Base-by-base conservation (phyloP, 106 monocot genomes). In the Dioscorea alata region DNA sequence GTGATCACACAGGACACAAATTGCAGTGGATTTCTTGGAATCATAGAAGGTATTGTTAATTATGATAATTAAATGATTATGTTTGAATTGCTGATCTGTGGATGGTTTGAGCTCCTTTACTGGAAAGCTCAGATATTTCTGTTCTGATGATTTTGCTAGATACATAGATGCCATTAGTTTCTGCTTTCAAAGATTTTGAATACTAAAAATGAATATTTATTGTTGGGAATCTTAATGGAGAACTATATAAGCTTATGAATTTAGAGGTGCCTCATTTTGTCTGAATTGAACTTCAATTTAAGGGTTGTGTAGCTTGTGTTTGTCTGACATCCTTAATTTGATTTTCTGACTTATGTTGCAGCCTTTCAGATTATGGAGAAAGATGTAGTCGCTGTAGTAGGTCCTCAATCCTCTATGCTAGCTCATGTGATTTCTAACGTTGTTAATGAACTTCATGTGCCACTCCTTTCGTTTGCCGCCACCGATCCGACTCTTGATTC, bases 401-500 rank as follows among this genome's bases (percentile, higher is more conserved):
- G 83, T 32, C 83, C 83, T 17, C 78, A 78, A 48, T 83, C 83
- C 8, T 83, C 83, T 59, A 74, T 60, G 0, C 75, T 71, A 24
- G 74, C 78, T 13, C 83, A 83, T 59, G 71, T 78, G 23, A 64
- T 83, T 23, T 83, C 83, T 32, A 60, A 74, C 58, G 67, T 79
- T 52, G 71, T 71, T 63, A 75, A 57, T 49, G 71, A 83, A 50
- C 78, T 83, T 21, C 78, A 79, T 49, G 71, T 83, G 2, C 78
- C 83, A 49, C 70, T 83, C 49, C 17, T 83, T 16, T 78, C 83
- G 20, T 77, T 82, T 57, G 77, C 74, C 12, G 82, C 82, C 5
- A 83, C 83, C 10, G 83, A 83, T 25, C 83, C 83, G 0, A 71
- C 74, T 62, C 83, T 83, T 50, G 4, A 35, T 23, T 78, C 83